Conservation (phyloP, 2,329 filamentous ascomycete species). For the Myriosclerotinia scirpicola region DNA sequence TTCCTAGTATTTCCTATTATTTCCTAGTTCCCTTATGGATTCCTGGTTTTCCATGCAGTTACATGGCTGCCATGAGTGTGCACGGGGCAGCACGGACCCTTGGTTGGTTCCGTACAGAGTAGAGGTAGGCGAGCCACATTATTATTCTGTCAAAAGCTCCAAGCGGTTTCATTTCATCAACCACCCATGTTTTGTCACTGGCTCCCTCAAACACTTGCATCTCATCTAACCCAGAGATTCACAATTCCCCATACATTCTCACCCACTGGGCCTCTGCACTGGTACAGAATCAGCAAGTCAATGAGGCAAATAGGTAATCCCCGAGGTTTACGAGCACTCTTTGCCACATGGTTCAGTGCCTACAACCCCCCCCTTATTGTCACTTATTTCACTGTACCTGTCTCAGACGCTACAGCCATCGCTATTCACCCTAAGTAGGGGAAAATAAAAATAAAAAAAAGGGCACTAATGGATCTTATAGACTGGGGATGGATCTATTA, state of each 20-base stretch:
- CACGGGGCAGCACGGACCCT: slow-evolving; percentile 30
- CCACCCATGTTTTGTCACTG: slow-evolving; percentile 22
- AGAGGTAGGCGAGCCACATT: slow-evolving; percentile 10
- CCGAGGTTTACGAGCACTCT: background rate
- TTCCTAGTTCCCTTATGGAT: background rate
- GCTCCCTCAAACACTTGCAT: slow-evolving; percentile 17
- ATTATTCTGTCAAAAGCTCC: slow-evolving; percentile 25
- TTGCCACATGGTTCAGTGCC: slow-evolving; percentile 7
- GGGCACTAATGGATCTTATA: slow-evolving; percentile 28
- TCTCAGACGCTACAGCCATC: slow-evolving; percentile 35
- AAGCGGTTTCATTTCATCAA: slow-evolving; percentile 33
- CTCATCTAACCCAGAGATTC: background rate
- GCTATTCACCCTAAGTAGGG: slow-evolving; percentile 23
- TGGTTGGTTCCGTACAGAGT: slow-evolving; percentile 12
- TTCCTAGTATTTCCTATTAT: no score
- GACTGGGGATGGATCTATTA: slow-evolving; percentile 25
- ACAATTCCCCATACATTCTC: background rate
- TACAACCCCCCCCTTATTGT: slow-evolving; percentile 4
- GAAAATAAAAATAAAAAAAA: background rate
- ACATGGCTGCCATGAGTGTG: slow-evolving; percentile 19
- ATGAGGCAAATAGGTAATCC: slow-evolving; percentile 8
- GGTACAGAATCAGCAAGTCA: slow-evolving; percentile 1
- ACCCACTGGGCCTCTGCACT: background rate
- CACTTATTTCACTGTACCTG: slow-evolving; percentile 24
- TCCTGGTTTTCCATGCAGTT: slow-evolving; percentile 16